Evolutionary conservation across 192 early-diverging fungal species (phyloP), one percentile per base, ranked within the genome.

Genomic region (Pilaira anomala): DNA sequence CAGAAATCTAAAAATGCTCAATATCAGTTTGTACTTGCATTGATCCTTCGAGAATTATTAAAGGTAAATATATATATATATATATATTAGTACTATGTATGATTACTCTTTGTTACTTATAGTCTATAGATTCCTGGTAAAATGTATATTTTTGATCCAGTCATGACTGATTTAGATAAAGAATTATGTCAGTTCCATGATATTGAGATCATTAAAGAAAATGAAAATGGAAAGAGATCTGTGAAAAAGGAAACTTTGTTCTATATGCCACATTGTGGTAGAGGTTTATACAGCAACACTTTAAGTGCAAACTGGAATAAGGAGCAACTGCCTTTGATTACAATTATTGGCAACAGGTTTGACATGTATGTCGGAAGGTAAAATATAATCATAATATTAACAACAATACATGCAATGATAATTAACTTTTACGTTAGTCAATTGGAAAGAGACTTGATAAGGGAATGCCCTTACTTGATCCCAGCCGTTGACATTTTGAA

Each of bases 181-280:
- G 29, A 75, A 63, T 26, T 67, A 21, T 66, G 63, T 50, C 42
- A 46, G 7, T 39, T 59, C 26, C 60, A 71, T 16, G 25, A 50
- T 41, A 54, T 67, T 6, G 49, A 66, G 7, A 22, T 75, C 1
- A 75, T 75, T 42, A 19, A 56, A 30, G 55, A 62, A 3, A 71
- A 75, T 63, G 73, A 75, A 28, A 19, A 67, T 28, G 59, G 68
- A 26, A 65, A 66, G 14, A 22, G 68, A 26, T 26, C 53, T 14
- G 68, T 75, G 11, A 45, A 28, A 1, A 29, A 49, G 11, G 28
- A 54, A 0, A 75, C 73, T 9, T 24, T 75, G 6, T 75, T 75
- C 62, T 75, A 75, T 44, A 75, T 75, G 73, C 73, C 73, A 12
- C 73, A 75, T 49, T 75, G 73, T 62, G 56, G 60, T 41, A 42